Base-by-base conservation (phyloP, 768 basidiomycete genomes). In the Panus rudis region DNA sequence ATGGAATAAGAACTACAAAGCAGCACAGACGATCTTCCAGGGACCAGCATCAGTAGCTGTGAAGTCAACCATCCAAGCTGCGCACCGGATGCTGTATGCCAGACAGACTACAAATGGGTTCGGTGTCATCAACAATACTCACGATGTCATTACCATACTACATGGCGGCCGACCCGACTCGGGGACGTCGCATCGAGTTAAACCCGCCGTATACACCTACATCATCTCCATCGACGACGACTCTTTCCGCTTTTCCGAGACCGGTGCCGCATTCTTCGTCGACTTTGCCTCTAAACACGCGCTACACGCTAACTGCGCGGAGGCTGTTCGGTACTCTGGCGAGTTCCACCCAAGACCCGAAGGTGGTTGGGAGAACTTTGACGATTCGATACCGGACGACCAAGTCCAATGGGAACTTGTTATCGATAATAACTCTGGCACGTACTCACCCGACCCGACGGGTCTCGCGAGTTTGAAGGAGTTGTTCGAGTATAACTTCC, bases 201-300 rank as follows among this genome's bases (percentile, higher is more conserved):
- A 87, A 57, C 85, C 85, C 33, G 81, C 82, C 0, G 77, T 90
- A 19, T 92, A 91, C 65, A 91, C 90, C 28, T 92, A 91, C 64
- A 72, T 91, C 59, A 80, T 92, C 56, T 75, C 81, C 3, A 65
- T 75, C 4, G 79, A 82, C 42, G 87, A 86, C 62, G 77, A 86
- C 48, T 73, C 84, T 7, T 71, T 89, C 50, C 75, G 88, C 17
- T 90, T 91, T 63, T 88, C 85, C 21, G 88, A 90, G 60, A 92
- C 88, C 3, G 87, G 87, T 13, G 85, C 86, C 10, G 81, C 84
- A 25, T 91, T 91, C 64, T 86, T 88, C 53, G 84, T 89, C 48
- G 84, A 90, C 62, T 83, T 90, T 57, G 83, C 81, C 32, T 84
- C 82, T 21, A 92, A 92, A 63, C 90, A 92, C 56, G 89, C 86